Conservation (phyloP, 2,329 filamentous ascomycete genomes). For the Ascocoryne sarcoides region DNA sequence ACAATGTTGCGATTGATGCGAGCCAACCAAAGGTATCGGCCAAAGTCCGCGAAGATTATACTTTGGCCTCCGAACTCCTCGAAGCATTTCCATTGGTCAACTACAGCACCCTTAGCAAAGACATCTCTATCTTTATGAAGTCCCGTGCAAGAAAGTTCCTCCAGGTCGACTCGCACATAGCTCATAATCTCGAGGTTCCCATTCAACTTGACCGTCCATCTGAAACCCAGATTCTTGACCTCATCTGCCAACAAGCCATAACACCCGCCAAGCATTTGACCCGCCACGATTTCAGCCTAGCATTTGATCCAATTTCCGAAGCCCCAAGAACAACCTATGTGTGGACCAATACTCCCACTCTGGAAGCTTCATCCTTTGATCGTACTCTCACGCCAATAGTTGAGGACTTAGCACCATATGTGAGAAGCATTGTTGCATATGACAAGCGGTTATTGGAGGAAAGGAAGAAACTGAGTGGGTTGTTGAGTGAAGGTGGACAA, state of each 20-base stretch:
- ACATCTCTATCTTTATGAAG: slow-evolving; percentile 24
- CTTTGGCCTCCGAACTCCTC: slow-evolving; percentile 43
- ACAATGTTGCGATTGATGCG: slow-evolving; percentile 24
- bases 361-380: slow-evolving; percentile 70
- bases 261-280: slow-evolving; percentile 27
- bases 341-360: slow-evolving; percentile 30
- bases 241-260: slow-evolving; percentile 15
- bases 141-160: slow-evolving; percentile 22
- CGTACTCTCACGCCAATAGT: slow-evolving; percentile 56
- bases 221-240: slow-evolving; percentile 18
- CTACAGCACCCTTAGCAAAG: slow-evolving; percentile 13
- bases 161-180: slow-evolving; percentile 20
- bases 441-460: slow-evolving; percentile 65
- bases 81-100: slow-evolving; percentile 35
- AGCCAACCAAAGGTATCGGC: slow-evolving; percentile 27
- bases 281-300: slow-evolving; percentile 45
- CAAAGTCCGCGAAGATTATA: slow-evolving; percentile 45
- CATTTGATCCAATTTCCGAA: slow-evolving; percentile 52
- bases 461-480: slow-evolving; percentile 50
- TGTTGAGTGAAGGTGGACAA: slow-evolving; percentile 52
- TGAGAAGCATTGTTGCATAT: slow-evolving; percentile 75
- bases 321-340: slow-evolving; percentile 30
- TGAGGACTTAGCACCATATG: slow-evolving; percentile 77
- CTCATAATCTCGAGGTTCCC: slow-evolving; percentile 16
- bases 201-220: slow-evolving; percentile 15